phyloP scores from a whole-genome alignment of 805 yeast species.

The Naumovozyma castellii region DNA sequence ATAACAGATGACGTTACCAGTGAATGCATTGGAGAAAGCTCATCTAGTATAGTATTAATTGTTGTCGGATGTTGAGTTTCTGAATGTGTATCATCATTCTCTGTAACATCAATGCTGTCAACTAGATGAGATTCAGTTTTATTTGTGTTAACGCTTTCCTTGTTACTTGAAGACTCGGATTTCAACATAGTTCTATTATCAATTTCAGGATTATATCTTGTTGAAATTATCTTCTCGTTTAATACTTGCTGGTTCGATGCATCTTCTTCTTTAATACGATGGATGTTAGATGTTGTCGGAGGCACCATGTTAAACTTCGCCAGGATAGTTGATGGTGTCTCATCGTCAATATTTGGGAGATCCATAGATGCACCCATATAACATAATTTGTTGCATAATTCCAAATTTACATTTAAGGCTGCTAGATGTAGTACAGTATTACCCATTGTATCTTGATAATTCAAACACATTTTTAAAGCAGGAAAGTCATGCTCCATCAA shows the following conservation, averaged over 20 bases:
- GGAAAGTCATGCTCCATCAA: slow-evolving; percentile 33
- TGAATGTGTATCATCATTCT: neutral
- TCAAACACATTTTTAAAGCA: slow-evolving; percentile 48
- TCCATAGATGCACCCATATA: slow-evolving; percentile 27
- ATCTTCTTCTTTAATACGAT: neutral
- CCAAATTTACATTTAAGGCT: slow-evolving; percentile 29
- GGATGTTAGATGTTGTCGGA: slow-evolving; percentile 8
- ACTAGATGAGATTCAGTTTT: no score
- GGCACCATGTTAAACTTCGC: slow-evolving; percentile 23
- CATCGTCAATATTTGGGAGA: slow-evolving; percentile 22
- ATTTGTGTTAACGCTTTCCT: no score
- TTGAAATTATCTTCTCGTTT: no score
- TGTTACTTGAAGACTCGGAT: no score
- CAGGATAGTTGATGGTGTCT: slow-evolving; percentile 25
- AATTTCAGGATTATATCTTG: no score
- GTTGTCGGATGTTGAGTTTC: neutral
- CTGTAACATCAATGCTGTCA: no score
- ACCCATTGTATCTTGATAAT: slow-evolving; percentile 74
- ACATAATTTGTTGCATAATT: slow-evolving; percentile 25
- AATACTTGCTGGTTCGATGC: no score
- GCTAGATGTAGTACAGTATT: slow-evolving; percentile 82
- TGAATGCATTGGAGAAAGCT: slow-evolving; percentile 17
- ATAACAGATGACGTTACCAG: slow-evolving; percentile 22
- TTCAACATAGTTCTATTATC: no score
- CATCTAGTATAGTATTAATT: slow-evolving; percentile 16